Percentiles rank a stretch among this genome's conserved stretches.
Conservation (phyloP, 176 grass and related monocot genomes). For the Urochloa ruziziensis region DNA sequence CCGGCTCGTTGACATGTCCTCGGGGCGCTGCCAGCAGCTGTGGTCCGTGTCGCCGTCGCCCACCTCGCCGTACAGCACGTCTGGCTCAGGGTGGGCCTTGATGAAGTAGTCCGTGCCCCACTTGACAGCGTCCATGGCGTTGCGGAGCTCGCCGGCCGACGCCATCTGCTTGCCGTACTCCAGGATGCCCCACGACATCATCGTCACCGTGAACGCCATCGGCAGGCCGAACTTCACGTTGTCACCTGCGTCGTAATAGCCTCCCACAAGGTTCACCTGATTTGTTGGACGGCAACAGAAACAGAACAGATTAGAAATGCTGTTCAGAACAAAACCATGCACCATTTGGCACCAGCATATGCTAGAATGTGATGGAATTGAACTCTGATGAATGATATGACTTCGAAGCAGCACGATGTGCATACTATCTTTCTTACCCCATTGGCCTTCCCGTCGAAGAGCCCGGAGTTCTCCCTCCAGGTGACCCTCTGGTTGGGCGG, state of each 20-base stretch:
- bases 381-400: background rate
- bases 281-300: background rate
- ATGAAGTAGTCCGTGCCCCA: conserved; percentile 97
- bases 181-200: conserved; percentile 90
- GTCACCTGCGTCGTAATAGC: conserved; percentile 89
- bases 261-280: conserved; percentile 90
- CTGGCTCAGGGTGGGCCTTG: conserved; percentile 79
- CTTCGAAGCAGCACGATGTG: background rate
- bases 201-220: conserved; percentile 96
- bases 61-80: conserved; percentile 87
- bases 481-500: conserved; percentile 70
- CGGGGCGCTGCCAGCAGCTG: conserved; percentile 82
- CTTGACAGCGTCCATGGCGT: conserved; percentile 91
- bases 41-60: conserved; percentile 86
- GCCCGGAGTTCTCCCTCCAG: conserved; percentile 82
- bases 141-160: conserved; percentile 60
- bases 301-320: background rate
- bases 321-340: background rate
- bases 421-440: conserved; percentile 42
- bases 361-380: background rate
- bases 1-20: conserved; percentile 91
- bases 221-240: conserved; percentile 95
- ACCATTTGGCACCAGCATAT: no score
- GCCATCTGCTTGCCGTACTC: conserved; percentile 90
- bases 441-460: conserved; percentile 80